Percentiles rank a stretch among this genome's conserved stretches.
These are phyloP conservation scores for Cercospora brassicicola DNA, from an alignment of 2,329 filamentous ascomycete genomes.

Conservation along the genomic window DNA sequence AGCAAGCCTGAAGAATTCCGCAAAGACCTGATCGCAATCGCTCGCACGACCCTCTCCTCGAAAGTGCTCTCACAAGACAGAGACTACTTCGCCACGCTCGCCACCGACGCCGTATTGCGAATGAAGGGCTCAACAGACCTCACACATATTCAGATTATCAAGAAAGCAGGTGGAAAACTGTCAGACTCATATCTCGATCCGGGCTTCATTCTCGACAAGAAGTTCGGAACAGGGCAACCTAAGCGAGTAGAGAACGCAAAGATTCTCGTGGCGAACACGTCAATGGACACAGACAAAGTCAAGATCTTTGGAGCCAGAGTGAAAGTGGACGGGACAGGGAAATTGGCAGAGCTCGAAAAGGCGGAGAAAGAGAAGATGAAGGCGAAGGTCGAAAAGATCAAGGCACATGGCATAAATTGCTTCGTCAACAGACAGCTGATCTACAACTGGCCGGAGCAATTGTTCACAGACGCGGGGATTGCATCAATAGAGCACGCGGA, in stretches of 20 bases:
- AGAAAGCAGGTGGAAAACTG: conserved; percentile 97
- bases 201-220: conserved; percentile 98
- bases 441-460: conserved; percentile 99
- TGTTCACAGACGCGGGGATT: conserved; percentile 96
- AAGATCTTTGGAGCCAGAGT: conserved; percentile 98
- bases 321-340: conserved; percentile 93
- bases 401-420: conserved; percentile 98
- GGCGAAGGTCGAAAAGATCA: conserved; percentile 98
- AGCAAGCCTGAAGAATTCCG: conserved; percentile 79
- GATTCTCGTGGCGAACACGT: conserved; percentile 95
- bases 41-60: conserved; percentile 91
- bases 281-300: conserved; percentile 99
- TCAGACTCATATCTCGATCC: conserved; percentile 97
- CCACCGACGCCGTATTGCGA: conserved; percentile 85
- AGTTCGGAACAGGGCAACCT: conserved; percentile 97
- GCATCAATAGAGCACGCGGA: conserved; percentile 98
- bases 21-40: conserved; percentile 85
- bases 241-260: conserved; percentile 97
- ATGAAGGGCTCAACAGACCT: conserved; percentile 89
- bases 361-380: conserved; percentile 99
- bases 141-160: conserved; percentile 98
- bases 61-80: conserved; percentile 95
- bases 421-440: conserved; percentile 99
- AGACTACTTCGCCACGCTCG: conserved; percentile 84
- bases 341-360: conserved; percentile 97